Percentiles rank a stretch among this genome's conserved stretches.
Evolutionary conservation across 1,284 basidiomycete genomes (phyloP).

Genomic region (Leucoagaricus sp.): DNA sequence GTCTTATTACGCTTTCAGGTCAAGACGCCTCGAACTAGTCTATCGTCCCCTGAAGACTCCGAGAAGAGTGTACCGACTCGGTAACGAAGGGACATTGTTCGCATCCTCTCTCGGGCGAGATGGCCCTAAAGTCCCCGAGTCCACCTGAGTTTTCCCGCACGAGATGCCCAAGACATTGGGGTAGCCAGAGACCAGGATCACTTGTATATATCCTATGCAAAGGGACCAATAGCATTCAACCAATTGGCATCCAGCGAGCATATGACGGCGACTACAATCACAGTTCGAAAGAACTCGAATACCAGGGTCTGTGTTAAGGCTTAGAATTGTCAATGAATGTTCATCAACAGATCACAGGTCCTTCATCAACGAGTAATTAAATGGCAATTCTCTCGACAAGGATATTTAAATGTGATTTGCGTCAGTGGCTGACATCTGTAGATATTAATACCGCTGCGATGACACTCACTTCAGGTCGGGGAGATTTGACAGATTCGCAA

Average conservation of each 20-base stretch:
- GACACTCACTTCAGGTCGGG: not conserved
- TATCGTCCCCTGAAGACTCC: not conserved
- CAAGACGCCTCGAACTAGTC: too few species aligned
- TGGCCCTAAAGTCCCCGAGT: not conserved
- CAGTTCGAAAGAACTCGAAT: not conserved
- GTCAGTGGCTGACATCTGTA: not conserved
- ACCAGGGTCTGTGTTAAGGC: not conserved
- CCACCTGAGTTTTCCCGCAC: not conserved
- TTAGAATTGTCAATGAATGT: not conserved
- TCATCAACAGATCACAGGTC: not conserved
- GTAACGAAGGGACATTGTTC: not conserved
- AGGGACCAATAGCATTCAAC: not conserved
- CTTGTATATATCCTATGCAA: not conserved
- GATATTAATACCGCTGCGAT: not conserved
- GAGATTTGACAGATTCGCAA: too few species aligned
- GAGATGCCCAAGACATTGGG: not conserved
- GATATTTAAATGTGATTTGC: not conserved
- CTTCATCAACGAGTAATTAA: too few species aligned
- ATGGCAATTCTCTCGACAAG: too few species aligned
- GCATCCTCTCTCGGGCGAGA: not conserved
- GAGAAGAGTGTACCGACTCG: not conserved
- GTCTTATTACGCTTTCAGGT: too few species aligned
- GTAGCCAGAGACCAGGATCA: not conserved
- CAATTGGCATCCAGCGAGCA: conserved; percentile 6
- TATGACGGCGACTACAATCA: not conserved